Base-by-base conservation (phyloP, 331 rosid species). In the Pyrus hybrid region DNA sequence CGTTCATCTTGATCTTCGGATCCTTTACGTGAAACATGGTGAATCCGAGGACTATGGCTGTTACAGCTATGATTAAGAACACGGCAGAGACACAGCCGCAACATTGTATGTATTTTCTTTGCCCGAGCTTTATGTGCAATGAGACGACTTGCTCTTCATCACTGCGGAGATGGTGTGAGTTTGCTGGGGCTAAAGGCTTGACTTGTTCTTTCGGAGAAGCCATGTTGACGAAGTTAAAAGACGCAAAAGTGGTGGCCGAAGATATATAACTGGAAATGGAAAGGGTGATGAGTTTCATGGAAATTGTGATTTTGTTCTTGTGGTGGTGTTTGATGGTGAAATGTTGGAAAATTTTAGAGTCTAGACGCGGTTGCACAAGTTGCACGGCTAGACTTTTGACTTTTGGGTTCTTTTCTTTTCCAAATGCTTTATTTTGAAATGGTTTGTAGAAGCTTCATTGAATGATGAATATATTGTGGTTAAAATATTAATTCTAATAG, bases 1-100 rank as follows among this genome's bases (percentile, higher is more conserved):
- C 13, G 30, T 74, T 79, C 60, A 87, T 71, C 45, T 23, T 20
- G 71, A 84, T 47, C 51, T 5, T 16, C 1, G 90, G 90, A 1
- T 53, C 74, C 71, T 21, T 65, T 30, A 87, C 73, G 62, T 87
- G 86, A 61, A 87, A 60, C 56, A 87, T 68, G 30, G 90, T 87
- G 83, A 87, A 77, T 60, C 73, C 74, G 14, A 87, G 90, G 16
- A 84, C 53, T 61, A 87, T n/a, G 5, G 76, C 41, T 25, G 77
- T 57, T 8, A 87, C 88, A 35, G 83, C 83, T 13, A 80, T 45
- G 65, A 87, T 71, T 14, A 81, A 35, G 49, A 87, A 43, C 62
- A 82, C 58, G 60, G 90, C 90, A 2, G 80, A 16, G 45, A 62
- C 65, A 60, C 79, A 78, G 76, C 90, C 90, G 65, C 83, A 87